phyloP scores from a whole-genome alignment of 768 basidiomycete species.

The Tylopilus sp. region DNA sequence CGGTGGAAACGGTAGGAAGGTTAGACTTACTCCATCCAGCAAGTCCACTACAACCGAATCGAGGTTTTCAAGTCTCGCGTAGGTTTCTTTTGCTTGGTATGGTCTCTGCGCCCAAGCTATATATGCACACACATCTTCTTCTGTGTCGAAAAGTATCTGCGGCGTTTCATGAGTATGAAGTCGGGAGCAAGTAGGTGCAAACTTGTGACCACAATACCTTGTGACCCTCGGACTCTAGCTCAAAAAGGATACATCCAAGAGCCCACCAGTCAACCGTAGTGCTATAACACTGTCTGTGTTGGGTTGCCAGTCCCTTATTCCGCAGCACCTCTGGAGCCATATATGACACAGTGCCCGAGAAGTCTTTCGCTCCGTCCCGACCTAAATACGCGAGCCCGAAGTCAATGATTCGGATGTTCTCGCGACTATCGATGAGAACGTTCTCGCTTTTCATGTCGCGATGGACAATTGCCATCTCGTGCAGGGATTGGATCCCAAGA shows the following conservation, averaged over 20 bases:
- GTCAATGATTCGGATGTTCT: slow-evolving; percentile 41
- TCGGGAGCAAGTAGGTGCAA: not conserved
- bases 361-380: slow-evolving; percentile 11
- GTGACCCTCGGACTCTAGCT: slow-evolving; percentile 31
- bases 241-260: slow-evolving; percentile 39
- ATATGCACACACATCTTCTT: slow-evolving; percentile 21
- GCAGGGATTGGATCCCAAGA: slow-evolving; percentile 42
- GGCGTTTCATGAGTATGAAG: not conserved
- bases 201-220: slow-evolving; percentile 19
- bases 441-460: slow-evolving; percentile 71
- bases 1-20: not conserved
- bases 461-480: slow-evolving; percentile 61
- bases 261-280: slow-evolving; percentile 40
- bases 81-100: slow-evolving; percentile 12
- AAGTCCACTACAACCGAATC: slow-evolving; percentile 23
- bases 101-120: slow-evolving; percentile 16
- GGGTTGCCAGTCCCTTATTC: slow-evolving; percentile 15
- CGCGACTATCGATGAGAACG: slow-evolving; percentile 48
- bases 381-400: slow-evolving; percentile 36
- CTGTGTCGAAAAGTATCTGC: slow-evolving; percentile 33
- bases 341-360: slow-evolving; percentile 35
- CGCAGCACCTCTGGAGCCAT: slow-evolving; percentile 41
- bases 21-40: slow-evolving; percentile 29
- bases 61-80: slow-evolving; percentile 24
- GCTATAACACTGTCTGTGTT: slow-evolving; percentile 26